These are phyloP conservation scores for Excoecaria agallocha DNA, from an alignment of 345 rosid species.

Conservation along the genomic window DNA sequence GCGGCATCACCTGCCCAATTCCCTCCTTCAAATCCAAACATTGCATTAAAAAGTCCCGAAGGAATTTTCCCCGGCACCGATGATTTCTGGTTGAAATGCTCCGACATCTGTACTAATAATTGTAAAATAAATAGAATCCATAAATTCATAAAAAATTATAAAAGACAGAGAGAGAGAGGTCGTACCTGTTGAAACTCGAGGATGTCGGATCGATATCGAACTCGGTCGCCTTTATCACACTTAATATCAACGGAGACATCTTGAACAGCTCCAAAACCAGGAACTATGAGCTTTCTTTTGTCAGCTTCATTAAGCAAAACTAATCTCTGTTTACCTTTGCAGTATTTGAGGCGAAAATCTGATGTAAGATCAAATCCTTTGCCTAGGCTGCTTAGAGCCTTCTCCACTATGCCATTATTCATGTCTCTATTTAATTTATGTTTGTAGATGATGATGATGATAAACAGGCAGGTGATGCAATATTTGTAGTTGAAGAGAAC, in stretches of 20 bases:
- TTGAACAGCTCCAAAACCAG: conserved; percentile 54
- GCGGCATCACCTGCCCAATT: conserved; percentile 80
- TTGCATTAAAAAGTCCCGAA: conserved; percentile 67
- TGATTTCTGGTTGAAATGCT: conserved; percentile 60
- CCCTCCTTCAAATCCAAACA: conserved; percentile 65
- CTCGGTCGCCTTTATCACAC: conserved; percentile 87
- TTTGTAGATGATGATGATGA: not conserved
- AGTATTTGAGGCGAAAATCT: conserved; percentile 69
- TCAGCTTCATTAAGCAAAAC: conserved; percentile 55
- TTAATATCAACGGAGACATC: conserved; percentile 65
- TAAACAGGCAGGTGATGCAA: not conserved
- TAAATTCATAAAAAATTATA: too few species aligned
- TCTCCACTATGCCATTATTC: conserved; percentile 41
- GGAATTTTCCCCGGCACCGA: conserved; percentile 77
- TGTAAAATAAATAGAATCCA: too few species aligned
- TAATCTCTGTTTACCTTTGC: conserved; percentile 68
- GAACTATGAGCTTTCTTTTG: conserved; percentile 48
- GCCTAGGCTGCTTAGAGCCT: conserved; percentile 67
- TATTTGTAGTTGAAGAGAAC: not conserved
- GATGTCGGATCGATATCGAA: conserved; percentile 74
- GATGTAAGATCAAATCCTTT: conserved; percentile 84
- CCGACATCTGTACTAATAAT: conserved; percentile 64
- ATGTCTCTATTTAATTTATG: conserved; percentile 11
- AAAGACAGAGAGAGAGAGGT: not conserved
- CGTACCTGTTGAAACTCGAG: conserved; percentile 74